These are phyloP conservation scores for Termitomyces sp. DNA, from an alignment of 768 basidiomycete genomes.

Conservation along the genomic window DNA sequence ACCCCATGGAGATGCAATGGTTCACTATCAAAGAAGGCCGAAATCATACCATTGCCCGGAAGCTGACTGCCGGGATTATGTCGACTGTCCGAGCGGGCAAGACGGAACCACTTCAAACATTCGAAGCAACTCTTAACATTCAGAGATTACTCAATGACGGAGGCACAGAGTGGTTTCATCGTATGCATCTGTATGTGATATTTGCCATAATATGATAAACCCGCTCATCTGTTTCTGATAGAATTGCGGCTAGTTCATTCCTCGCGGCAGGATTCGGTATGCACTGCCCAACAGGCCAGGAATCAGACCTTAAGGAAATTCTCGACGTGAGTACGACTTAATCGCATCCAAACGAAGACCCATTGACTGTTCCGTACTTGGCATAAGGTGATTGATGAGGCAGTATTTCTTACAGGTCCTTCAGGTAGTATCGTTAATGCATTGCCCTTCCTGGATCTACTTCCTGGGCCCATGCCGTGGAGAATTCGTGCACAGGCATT, in stretches of 20 bases:
- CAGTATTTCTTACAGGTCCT: not conserved
- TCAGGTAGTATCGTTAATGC: not conserved
- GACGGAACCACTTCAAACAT: not conserved
- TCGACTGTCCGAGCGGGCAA: not conserved
- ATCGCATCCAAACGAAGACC: not conserved
- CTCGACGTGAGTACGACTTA: not conserved
- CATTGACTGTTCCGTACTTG: not conserved
- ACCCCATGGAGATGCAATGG: not conserved
- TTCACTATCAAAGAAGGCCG: not conserved
- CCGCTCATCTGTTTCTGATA: not conserved
- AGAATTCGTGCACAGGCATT: not conserved
- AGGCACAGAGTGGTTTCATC: not conserved
- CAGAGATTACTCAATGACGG: not conserved
- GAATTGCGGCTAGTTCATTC: not conserved
- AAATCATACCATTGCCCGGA: not conserved
- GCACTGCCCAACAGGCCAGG: not conserved
- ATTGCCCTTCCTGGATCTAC: not conserved
- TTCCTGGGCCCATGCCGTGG: not conserved
- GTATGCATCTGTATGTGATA: not conserved
- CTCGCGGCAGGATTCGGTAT: not conserved
- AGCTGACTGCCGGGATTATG: not conserved
- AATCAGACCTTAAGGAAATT: not conserved
- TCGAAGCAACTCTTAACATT: not conserved
- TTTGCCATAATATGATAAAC: not conserved
- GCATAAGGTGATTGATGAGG: not conserved